Base-by-base conservation (phyloP, 2,329 filamentous ascomycete genomes). In the Pseudogymnoascus sp. region DNA sequence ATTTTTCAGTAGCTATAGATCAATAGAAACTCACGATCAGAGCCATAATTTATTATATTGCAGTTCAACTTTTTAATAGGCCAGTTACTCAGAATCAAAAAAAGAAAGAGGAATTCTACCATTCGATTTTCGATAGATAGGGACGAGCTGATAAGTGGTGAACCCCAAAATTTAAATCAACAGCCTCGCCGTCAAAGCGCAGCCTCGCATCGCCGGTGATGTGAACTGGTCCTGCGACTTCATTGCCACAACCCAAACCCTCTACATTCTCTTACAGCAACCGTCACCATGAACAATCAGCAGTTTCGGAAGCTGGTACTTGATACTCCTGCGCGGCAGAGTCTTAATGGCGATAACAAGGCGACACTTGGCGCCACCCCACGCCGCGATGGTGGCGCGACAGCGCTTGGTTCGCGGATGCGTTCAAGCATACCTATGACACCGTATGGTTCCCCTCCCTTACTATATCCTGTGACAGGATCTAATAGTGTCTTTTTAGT, bases 401-500 rank as follows among this genome's bases (percentile, higher is more conserved):
- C 81, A 59, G 76, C 85, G 4, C 80, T 96, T 63, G 92, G 92
- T 21, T 95, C 91, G 63, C 84, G 89, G 70, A 86, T 89, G 76
- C 86, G 86, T 67, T 84, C 89, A 35, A 93, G 85, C 75, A 93
- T 96, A 65, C 91, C 91, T 63, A 97, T 97, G 93, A 97, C 93
- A 58, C 93, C 93, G 88, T 92, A 81, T 70, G 87, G 87, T 14
- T 60, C 49, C 45, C 21, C 60, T 37, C 18, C 33, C 23, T 9
- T 31, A 33, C 16, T 16, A 16, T 16, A 16, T 16, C 16, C 16
- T 16, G 16, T 16, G 16, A 16, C 16, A 16, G 16, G 16, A 16
- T 16, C 16, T 16, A 16, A 16, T 16, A 16, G 16, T 16, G 16
- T 16, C 16, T 16, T 16, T n/a, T 62, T 12, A 37, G 67, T 37